Percentiles rank a stretch among this genome's conserved stretches.
These are phyloP conservation scores for Mycena crocata DNA, from an alignment of 768 basidiomycete genomes.

Conservation along the genomic window DNA sequence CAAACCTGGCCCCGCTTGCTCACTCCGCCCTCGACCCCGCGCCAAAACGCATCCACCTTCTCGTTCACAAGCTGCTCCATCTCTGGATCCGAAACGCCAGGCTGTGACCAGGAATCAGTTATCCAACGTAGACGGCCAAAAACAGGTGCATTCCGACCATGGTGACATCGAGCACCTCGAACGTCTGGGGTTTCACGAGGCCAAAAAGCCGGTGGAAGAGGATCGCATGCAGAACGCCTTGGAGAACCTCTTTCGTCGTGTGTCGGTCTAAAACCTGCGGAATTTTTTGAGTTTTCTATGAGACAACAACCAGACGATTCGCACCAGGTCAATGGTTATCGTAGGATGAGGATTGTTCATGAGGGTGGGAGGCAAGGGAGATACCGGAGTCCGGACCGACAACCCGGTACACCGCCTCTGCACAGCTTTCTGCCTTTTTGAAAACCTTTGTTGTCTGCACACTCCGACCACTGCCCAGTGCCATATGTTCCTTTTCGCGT, in stretches of 20 bases:
- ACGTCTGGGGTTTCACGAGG: conserved; percentile 77
- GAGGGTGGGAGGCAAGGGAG: background rate
- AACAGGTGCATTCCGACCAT: conserved; percentile 63
- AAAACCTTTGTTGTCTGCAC: no score
- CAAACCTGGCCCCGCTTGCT: conserved; percentile 78
- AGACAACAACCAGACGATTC: background rate
- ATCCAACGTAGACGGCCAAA: background rate
- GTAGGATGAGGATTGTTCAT: conserved; percentile 29
- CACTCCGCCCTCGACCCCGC: conserved; percentile 71
- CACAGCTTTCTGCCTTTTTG: no score
- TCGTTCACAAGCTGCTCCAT: conserved; percentile 80
- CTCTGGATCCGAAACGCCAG: conserved; percentile 79
- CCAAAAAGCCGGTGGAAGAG: conserved; percentile 89
- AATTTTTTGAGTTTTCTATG: background rate
- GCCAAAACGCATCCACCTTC: conserved; percentile 85
- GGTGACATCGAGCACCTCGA: conserved; percentile 86
- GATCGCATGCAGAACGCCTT: conserved; percentile 82
- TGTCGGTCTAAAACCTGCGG: conserved; percentile 76
- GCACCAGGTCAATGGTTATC: conserved; percentile 30
- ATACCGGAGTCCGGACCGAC: no score
- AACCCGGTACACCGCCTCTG: no score
- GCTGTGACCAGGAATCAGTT: conserved; percentile 53
- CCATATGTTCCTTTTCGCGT: no score
- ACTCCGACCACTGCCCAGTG: no score
- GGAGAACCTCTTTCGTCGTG: conserved; percentile 78